Evolutionary conservation across 2,329 filamentous ascomycete species (phyloP).

Genomic region (Coniella vitis): DNA sequence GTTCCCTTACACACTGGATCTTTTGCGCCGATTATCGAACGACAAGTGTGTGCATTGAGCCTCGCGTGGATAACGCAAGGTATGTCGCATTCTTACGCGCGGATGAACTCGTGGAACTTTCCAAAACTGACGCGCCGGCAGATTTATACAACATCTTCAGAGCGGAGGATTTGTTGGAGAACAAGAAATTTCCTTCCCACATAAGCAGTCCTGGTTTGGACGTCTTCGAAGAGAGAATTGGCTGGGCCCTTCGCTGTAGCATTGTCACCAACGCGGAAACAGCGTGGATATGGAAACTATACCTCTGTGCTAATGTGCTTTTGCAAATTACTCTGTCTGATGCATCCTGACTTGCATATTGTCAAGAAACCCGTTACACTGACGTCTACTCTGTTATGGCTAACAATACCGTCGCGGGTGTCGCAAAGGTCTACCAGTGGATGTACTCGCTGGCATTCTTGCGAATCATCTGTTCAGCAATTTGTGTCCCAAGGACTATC

Average conservation of each 20-base stretch:
- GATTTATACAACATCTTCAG: conserved; percentile 65
- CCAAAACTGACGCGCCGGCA: no score
- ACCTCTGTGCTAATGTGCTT: neutral
- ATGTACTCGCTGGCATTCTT: no score
- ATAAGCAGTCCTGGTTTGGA: conserved; percentile 88
- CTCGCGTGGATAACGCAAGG: conserved; percentile 85
- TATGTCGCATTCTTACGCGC: conserved; percentile 42
- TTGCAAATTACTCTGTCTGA: neutral
- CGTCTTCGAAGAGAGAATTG: conserved; percentile 74
- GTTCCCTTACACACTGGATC: conserved; percentile 80
- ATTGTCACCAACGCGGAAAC: neutral
- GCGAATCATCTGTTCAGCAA: no score
- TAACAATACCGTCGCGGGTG: no score
- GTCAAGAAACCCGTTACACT: no score
- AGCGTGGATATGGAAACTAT: neutral
- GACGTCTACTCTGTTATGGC: no score
- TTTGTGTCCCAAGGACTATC: no score
- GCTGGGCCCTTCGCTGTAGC: conserved; percentile 58
- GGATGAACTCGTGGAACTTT: no score
- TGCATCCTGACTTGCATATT: no score
- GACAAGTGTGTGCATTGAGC: conserved; percentile 77
- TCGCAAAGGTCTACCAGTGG: no score
- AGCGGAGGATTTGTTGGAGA: conserved; percentile 77
- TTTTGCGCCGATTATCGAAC: conserved; percentile 73
- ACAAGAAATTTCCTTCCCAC: conserved; percentile 77